Evolutionary conservation across 2,329 filamentous ascomycete species (phyloP), one percentile per base, ranked within the genome.

Genomic region (Grosmannia clavigera): DNA sequence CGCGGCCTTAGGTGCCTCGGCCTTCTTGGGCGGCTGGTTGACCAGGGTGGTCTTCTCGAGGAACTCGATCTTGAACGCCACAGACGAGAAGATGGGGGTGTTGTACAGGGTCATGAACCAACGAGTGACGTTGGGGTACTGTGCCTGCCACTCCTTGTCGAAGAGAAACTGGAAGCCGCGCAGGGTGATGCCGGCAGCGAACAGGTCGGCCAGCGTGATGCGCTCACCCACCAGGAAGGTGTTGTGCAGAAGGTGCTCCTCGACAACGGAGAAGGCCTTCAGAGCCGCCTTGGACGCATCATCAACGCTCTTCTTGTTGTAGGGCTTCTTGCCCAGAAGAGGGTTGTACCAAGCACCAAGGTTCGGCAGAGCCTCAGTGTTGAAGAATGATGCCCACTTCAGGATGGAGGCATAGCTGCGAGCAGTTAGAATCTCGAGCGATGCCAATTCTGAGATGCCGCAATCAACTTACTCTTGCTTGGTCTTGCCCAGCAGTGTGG

Each of bases 211-310:
- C 68, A 97, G 88, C 70, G 92, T 96, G 78, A 97, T 85, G 72
- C 94, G 91, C 85, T 99, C 94, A 73, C 92, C 90, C 70, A 96
- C 92, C 67, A 99, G 89, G 85, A 88, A 99, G 71, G 94, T 99
- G 85, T 95, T 90, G 79, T 87, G 81, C 66, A 86, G 80, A 68
- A 99, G 87, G 81, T 97, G 89, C 72, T 88, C 81, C 81, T 99
- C 94, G 60, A 94, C 78, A 67, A 89, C 82, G 64, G 78, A 75
- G 68, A 95, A 70, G 67, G 81, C 84, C 80, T 86, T 87, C 68
- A 82, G 75, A 62, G 87, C 76, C 64, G 74, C 78, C 80, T 90
- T 89, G 72, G 83, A 78, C 67, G 82, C 76, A 33, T 96, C 90
- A 60, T 97, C 92, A 64, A 94, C 87, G 71, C 77, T 80, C 88